Conservation (phyloP, 306 rosid species). For the Prosopis cineraria region DNA sequence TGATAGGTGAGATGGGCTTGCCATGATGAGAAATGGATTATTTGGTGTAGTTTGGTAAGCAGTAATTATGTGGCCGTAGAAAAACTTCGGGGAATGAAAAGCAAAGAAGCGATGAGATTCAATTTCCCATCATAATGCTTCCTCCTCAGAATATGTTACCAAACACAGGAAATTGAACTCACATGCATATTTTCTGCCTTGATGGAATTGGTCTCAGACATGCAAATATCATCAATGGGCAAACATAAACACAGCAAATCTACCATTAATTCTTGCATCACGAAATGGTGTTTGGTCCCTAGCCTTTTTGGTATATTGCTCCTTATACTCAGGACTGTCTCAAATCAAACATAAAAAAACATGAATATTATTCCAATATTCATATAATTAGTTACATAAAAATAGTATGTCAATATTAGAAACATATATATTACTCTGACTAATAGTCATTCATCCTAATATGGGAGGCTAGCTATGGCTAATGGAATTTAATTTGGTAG, state of each 20-base stretch:
- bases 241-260: background rate
- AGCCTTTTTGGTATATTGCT: background rate
- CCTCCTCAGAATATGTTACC: background rate
- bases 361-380: background rate
- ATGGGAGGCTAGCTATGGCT: no score
- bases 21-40: background rate
- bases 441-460: no score
- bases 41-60: background rate
- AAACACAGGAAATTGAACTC: background rate
- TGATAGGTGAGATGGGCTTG: no score
- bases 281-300: background rate
- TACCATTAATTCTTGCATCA: slow-evolving; percentile 1
- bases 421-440: no score
- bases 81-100: background rate
- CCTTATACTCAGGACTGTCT: background rate
- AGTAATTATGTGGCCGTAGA: background rate
- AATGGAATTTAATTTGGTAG: no score
- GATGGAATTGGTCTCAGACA: background rate
- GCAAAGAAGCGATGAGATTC: background rate
- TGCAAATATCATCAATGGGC: background rate
- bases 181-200: background rate
- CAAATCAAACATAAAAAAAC: background rate
- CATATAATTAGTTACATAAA: no score
- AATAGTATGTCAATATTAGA: no score
- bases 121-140: slow-evolving; percentile 16